Evolutionary conservation across 768 basidiomycete genomes (phyloP), one percentile per base, ranked within the genome.

Genomic region (Xerocomellus dryophilus): DNA sequence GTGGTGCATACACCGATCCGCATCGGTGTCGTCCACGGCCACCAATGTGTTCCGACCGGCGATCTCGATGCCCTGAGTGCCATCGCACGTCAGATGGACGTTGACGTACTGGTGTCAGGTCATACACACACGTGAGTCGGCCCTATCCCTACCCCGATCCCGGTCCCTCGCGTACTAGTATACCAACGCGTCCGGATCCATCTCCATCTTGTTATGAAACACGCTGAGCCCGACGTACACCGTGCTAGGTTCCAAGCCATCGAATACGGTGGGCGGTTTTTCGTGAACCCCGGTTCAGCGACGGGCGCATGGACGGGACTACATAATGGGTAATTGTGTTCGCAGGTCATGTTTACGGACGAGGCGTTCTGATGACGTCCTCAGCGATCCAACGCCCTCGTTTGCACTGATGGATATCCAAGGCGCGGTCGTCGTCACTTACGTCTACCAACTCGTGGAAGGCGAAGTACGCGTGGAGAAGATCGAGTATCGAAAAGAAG

Each of bases 321-420:
- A 3, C 51, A 59, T 42, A 62, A 52, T 43, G 54, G 51, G 59
- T 59, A 43, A 20, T 10, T 7, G 23, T 31, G 21, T 18, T 18
- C 15, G 34, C 42, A 15, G 12, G 15, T 35, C 8, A 11, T 32
- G 15, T 25, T 23, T 15, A 39, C 14, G 36, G 15, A 20, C 4
- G 31, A 39, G 17, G 5, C 25, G 14, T 53, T 31, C 56, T 56
- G 31, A 60, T 29, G 17, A 7, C 40, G 11, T 35, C 10, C 34
- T 7, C 62, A 94, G 93, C 4, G 92, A 93, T 27, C 85, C 89
- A 3, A 93, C 82, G 2, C 96, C 97, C 0, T 94, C 93, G 3
- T 99, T 99, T 65, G 97, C 97, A 1, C 74, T 98, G 42, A 93
- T 99, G 88, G 97, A 98, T 68, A 87, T 99, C 34, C 97, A 99